Conservation (phyloP, 2,329 filamentous ascomycete species). For the Neophaeococcomyces mojaviensis region DNA sequence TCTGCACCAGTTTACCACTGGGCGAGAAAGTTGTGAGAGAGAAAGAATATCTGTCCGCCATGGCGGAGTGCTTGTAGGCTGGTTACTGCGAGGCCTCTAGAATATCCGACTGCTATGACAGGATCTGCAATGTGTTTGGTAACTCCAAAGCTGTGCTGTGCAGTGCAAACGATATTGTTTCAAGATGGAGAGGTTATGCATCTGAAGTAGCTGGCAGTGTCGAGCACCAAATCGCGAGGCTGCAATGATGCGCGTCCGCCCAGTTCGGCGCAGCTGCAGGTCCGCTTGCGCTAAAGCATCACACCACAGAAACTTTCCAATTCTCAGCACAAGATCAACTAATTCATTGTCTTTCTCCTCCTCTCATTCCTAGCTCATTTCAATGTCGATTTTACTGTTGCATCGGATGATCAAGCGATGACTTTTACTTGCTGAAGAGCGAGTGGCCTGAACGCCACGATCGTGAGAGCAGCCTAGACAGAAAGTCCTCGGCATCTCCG, state of each 20-base stretch:
- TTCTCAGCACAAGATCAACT: not conserved
- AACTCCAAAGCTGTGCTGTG: no score
- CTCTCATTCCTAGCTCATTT: not conserved
- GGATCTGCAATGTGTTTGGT: no score
- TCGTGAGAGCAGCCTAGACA: conserved; percentile 1
- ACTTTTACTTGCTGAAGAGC: not conserved
- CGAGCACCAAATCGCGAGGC: not conserved
- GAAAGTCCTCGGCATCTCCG: conserved; percentile 3
- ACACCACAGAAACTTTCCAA: not conserved
- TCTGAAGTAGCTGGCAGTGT: not conserved
- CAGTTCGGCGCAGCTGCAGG: not conserved
- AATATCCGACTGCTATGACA: no score
- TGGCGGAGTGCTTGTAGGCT: conserved; percentile 32
- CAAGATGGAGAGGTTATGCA: no score
- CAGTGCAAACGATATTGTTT: no score
- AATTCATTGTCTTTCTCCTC: not conserved
- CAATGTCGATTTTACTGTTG: no score
- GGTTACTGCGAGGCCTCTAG: no score
- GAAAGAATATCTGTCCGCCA: conserved; percentile 99
- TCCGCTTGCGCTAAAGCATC: not conserved
- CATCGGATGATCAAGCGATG: no score
- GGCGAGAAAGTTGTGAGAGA: conserved; percentile 99
- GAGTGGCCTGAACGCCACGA: not conserved
- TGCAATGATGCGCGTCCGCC: not conserved
- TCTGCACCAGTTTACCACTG: conserved; percentile 98